phyloP scores from a whole-genome alignment of 1,284 basidiomycete genomes.

The Trametes polyzona region DNA sequence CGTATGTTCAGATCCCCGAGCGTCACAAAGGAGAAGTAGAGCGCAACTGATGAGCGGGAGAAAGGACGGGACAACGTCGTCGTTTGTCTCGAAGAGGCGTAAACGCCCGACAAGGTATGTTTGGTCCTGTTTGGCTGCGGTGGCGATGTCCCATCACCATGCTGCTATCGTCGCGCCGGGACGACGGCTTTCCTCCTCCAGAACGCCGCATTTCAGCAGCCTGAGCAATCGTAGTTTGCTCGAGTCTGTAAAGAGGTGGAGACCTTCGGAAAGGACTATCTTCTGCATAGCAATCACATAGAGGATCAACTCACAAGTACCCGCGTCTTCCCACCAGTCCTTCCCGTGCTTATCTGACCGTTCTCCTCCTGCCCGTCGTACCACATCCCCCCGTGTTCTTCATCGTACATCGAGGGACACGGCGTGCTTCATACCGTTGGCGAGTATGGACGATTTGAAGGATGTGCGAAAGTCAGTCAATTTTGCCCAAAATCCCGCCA shows the following conservation, averaged over 20 bases:
- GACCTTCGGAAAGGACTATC: neutral
- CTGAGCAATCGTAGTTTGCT: slow-evolving; percentile 2
- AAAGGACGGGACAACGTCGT: slow-evolving; percentile 19
- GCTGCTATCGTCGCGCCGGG: slow-evolving; percentile 15
- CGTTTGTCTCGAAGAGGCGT: slow-evolving; percentile 23
- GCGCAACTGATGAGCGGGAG: slow-evolving; percentile 2
- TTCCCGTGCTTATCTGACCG: slow-evolving; percentile 7
- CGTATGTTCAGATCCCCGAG: neutral
- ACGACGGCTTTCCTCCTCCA: neutral
- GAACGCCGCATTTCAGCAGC: neutral
- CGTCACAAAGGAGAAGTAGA: slow-evolving; percentile 1
- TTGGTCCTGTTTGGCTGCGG: slow-evolving; percentile 27
- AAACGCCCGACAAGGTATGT: slow-evolving; percentile 24
- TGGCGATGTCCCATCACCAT: slow-evolving; percentile 23
- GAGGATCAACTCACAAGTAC: neutral
- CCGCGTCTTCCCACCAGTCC: neutral
- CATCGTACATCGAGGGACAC: neutral
- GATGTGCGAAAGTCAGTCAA: no score
- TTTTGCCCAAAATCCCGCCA: no score
- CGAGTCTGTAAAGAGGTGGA: neutral
- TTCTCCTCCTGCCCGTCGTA: neutral
- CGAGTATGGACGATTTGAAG: no score
- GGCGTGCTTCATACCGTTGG: neutral
- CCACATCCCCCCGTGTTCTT: neutral
- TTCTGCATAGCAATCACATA: neutral